phyloP scores from a whole-genome alignment of 768 basidiomycete genomes.

The Leccinum pellstonianum region DNA sequence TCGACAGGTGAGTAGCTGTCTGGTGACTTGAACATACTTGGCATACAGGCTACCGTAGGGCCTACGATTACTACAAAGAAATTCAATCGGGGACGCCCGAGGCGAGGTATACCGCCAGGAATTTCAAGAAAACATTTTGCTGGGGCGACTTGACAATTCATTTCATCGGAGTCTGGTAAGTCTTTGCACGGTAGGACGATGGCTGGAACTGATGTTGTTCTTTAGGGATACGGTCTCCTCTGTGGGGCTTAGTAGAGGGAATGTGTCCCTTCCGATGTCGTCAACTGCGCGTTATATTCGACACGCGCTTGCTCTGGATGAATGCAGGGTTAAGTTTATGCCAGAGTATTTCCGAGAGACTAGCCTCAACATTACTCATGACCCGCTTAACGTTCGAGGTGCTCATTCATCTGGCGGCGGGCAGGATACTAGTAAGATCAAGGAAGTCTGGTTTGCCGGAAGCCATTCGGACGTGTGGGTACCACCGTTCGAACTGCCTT shows the following conservation, averaged over 20 bases:
- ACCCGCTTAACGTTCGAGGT: background rate
- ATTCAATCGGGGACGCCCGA: background rate
- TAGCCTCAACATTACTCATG: conserved; percentile 15
- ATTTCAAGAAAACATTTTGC: background rate
- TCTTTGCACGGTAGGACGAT: conserved; percentile 12
- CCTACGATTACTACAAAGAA: background rate
- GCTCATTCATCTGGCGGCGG: background rate
- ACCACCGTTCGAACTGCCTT: too few relatives aligned
- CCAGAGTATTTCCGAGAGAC: conserved; percentile 16
- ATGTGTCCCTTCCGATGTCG: conserved; percentile 49
- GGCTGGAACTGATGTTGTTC: background rate
- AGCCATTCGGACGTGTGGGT: too few relatives aligned
- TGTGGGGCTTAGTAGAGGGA: conserved; percentile 48
- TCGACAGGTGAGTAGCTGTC: background rate
- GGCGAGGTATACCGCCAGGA: background rate
- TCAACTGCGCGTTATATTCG: conserved; percentile 37
- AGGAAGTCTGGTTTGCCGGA: background rate
- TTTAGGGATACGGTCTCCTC: conserved; percentile 44
- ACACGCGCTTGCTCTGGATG: background rate
- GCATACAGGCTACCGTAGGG: background rate
- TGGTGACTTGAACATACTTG: background rate
- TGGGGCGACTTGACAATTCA: background rate
- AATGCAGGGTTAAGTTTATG: background rate
- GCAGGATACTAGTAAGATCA: conserved; percentile 32
- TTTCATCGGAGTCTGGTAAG: conserved; percentile 48